Conservation (phyloP, 371 early-diverging fungal species). For the Batkoa obscura region DNA sequence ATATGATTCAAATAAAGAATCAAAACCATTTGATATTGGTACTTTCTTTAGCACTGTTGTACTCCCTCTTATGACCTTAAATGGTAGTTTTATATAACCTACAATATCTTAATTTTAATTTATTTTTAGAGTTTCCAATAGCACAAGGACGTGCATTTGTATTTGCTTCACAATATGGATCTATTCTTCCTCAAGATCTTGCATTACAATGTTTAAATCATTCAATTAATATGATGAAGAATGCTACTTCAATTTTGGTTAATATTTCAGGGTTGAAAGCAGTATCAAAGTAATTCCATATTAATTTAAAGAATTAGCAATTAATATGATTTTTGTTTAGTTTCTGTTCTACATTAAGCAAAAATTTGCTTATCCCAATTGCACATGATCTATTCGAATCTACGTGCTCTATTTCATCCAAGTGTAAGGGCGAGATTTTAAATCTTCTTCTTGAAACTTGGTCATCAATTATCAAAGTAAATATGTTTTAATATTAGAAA, state of each 20-base stretch:
- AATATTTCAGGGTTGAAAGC: constrained; percentile 67
- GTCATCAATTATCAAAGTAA: constrained; percentile 40
- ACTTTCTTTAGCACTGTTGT: constrained; percentile 59
- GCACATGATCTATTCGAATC: constrained; percentile 50
- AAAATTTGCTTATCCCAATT: constrained; percentile 33
- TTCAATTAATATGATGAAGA: constrained; percentile 43
- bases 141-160: constrained; percentile 32
- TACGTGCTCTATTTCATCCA: constrained; percentile 30
- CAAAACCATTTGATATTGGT: constrained; percentile 36
- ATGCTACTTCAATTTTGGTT: constrained; percentile 36
- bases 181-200: constrained; percentile 41
- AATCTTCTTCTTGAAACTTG: constrained; percentile 64
- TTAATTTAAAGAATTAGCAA: neutral
- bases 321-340: constrained; percentile 9
- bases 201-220: constrained; percentile 46
- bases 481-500: neutral
- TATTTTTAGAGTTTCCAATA: constrained; percentile 31
- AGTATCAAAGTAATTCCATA: constrained; percentile 27
- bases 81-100: constrained; percentile 17
- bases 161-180: constrained; percentile 63
- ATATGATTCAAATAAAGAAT: constrained; percentile 13
- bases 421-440: constrained; percentile 55
- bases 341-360: constrained; percentile 38
- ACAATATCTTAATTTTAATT: neutral
- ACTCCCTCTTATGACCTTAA: constrained; percentile 34